Base-by-base conservation (phyloP, 371 early-diverging fungal species). In the Mucor sp. region DNA sequence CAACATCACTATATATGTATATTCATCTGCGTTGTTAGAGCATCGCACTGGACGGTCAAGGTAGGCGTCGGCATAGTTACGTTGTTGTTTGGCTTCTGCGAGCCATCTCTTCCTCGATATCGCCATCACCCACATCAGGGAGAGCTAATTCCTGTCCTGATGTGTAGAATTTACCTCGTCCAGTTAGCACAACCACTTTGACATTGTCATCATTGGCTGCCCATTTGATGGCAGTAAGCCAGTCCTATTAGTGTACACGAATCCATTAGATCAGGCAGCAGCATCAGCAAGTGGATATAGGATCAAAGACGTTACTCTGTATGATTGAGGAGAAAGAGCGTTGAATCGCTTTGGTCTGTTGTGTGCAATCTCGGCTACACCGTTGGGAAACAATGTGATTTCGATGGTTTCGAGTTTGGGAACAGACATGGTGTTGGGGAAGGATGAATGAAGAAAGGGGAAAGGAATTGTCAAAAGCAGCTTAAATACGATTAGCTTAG, bases 281-380 rank as follows among this genome's bases (percentile, higher is more conserved):
- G 19, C 48, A 35, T 35, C 37, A 14, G 2, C 37, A 1, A 37
- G 14, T 25, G n/a, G 15, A 15, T 6, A 30, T 6, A 30, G 30
- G 30, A 44, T 50, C 9, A 37, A 4, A 2, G 12, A 37, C 37
- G 19, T 61, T 75, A 83, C 86, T 63, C 64, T 74, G 62, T 91
- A 92, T 1, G 83, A 81, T 61, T 80, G 81, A 19, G 87, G 85
- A 32, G 83, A 79, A 66, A 92, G 82, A 11, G 92, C 85, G 69
- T 91, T 92, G 66, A 80, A 86, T 8, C 78, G 76, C 58, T 84
- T 76, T 14, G 92, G 92, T 30, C 90, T 84, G 76, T 92, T 92
- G 67, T 88, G 88, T 2, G 87, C 78, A 63, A 91, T 84, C 25
- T 90, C 85, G 30, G 82, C 81, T 5, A 91, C 89, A 53, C 91